These are phyloP conservation scores for Verticillium isaacii DNA, from an alignment of 2,329 filamentous ascomycete genomes.

Conservation along the genomic window DNA sequence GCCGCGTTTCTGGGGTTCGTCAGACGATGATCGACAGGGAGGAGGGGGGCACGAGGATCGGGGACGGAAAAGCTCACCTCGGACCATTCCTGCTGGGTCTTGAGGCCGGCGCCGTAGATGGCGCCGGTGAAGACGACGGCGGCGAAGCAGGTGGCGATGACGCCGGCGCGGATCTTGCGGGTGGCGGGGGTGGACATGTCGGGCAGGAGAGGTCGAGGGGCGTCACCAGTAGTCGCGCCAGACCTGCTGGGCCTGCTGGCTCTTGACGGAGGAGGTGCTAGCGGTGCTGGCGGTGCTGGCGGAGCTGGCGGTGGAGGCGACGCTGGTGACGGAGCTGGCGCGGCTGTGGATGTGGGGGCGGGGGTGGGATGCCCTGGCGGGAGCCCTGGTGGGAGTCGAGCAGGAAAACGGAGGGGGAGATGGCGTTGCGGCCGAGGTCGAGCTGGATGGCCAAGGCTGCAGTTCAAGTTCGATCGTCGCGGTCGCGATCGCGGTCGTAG, in stretches of 20 bases:
- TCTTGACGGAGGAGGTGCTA: conserved; percentile 14
- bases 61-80: conserved; percentile 23
- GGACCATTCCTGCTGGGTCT: conserved; percentile 41
- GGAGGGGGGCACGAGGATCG: too few relatives aligned
- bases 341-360: conserved; percentile 2
- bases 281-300: neutral
- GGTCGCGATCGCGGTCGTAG: neutral
- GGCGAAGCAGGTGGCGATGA: conserved; percentile 36
- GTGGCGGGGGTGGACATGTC: conserved; percentile 8
- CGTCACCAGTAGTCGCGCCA: conserved; percentile 22
- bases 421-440: too few relatives aligned
- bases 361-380: neutral
- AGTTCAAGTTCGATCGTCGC: neutral
- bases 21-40: too few relatives aligned
- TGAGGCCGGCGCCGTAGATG: conserved; percentile 44
- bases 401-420: too few relatives aligned
- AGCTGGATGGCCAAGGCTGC: neutral
- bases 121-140: conserved; percentile 42
- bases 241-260: conserved; percentile 15
- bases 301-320: neutral
- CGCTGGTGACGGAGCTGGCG: neutral
- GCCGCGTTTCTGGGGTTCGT: conserved; percentile 21
- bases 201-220: neutral
- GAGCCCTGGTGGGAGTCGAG: neutral
- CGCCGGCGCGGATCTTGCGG: conserved; percentile 16